Conservation (phyloP, 139 green algal species). For the Chlamydomonas schloesseri region DNA sequence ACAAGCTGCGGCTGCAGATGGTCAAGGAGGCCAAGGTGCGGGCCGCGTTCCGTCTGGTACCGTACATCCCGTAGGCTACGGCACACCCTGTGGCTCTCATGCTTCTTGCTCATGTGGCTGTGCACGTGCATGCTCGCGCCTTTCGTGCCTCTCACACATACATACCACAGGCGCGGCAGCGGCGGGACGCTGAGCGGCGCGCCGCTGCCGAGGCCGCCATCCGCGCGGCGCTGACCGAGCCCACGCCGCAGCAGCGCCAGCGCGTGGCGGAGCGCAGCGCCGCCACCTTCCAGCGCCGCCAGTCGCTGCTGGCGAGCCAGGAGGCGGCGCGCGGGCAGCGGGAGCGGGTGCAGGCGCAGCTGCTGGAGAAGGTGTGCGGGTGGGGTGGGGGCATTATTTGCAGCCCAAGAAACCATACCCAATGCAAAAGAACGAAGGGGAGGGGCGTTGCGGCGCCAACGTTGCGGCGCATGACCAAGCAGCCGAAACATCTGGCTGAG, state of each 20-base stretch:
- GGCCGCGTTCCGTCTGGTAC: too few relatives aligned
- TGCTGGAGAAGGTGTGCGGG: constrained; percentile 44
- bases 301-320: constrained; percentile 8
- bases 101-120: too few relatives aligned
- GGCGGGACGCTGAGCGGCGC: constrained; percentile 25
- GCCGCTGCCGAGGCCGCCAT: constrained; percentile 26
- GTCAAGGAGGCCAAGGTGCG: constrained; percentile 42
- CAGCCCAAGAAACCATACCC: too few relatives aligned
- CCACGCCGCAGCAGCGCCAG: constrained; percentile 33
- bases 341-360: constrained; percentile 27
- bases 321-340: constrained; percentile 14
- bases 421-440: too few relatives aligned
- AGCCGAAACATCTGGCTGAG: too few relatives aligned
- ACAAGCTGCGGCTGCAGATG: constrained; percentile 17
- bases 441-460: too few relatives aligned
- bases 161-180: constrained; percentile 42
- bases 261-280: constrained; percentile 32
- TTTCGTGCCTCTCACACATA: neutral
- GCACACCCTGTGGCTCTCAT: too few relatives aligned
- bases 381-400: too few relatives aligned
- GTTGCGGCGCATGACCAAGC: too few relatives aligned
- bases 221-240: neutral
- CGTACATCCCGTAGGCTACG: too few relatives aligned
- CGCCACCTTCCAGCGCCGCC: constrained; percentile 33
- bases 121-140: too few relatives aligned